Base-by-base conservation (phyloP, 2,329 filamentous ascomycete genomes). In the Arthrobotrys conoides region DNA sequence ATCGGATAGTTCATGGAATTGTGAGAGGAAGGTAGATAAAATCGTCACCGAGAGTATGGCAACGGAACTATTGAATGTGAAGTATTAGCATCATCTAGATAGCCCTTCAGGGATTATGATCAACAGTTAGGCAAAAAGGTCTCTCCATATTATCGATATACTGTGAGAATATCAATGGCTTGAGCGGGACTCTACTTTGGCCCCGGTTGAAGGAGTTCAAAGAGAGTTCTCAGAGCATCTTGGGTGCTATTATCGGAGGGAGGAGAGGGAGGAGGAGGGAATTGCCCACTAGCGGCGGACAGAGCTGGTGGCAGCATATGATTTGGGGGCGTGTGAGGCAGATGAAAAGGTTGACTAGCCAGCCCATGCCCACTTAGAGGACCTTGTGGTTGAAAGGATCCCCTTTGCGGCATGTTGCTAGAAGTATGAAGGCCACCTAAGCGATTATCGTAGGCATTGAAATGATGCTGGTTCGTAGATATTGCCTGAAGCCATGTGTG, bases 401-500 rank as follows among this genome's bases (percentile, higher is more conserved):
- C 30, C 27, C 33, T 59, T 8, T n/a, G 10, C 20, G 49, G n/a
- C 12, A 16, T 3, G 10, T 36, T 33, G 38, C 33, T n/a, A 61
- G n/a, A 14, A 10, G 44, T 46, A 12, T 61, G 55, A 61, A 44
- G 44, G 10, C 44, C 44, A 33, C 44, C 30, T 4, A 24, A n/a
- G 8, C 16, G 18, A 10, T 69, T 20, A 61, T 24, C 33, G 20
- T 27, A 61, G 20, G 36, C 33, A 41, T 12, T 41, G 12, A 44
- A 61, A 16, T 33, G 18, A 27, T 78, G 75, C 46, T 78, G 75
- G 36, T 69, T 78, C n/a, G 46, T 41, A 36, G 75, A 64, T n/a
- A 78, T 78, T 6, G 63, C 46, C 30, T 78, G 75, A 12, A 78
- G 55, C 38, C 48, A 64, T 30, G 61, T 12, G 48, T 78, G 71